These are phyloP conservation scores for Chamaecrista fasciculata DNA, from an alignment of 306 rosid genomes.

Conservation along the genomic window DNA sequence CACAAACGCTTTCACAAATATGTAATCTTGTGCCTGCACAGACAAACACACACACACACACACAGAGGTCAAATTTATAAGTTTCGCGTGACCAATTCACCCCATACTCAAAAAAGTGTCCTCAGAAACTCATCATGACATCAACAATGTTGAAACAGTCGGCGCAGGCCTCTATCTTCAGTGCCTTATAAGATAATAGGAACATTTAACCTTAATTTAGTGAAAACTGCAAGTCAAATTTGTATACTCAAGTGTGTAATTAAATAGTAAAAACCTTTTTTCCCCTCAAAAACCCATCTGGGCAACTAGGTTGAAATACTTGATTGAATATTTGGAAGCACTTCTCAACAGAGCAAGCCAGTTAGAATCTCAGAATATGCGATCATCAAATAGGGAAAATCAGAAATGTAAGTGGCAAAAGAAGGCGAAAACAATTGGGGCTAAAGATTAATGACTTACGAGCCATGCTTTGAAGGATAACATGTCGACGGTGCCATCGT, in stretches of 20 bases:
- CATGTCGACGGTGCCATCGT: slow-evolving; percentile 57
- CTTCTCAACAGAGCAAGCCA: not conserved
- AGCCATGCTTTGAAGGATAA: slow-evolving; percentile 78
- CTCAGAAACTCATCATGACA: not conserved
- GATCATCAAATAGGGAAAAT: not conserved
- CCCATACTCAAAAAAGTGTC: not conserved
- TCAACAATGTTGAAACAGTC: not conserved
- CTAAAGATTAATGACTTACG: slow-evolving; percentile 31
- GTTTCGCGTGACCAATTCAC: not conserved
- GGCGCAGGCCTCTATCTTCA: not conserved
- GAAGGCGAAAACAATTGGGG: not conserved
- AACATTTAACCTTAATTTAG: not conserved
- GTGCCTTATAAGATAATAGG: not conserved
- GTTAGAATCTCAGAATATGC: not conserved
- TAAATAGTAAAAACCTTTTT: not conserved
- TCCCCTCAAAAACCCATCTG: not conserved
- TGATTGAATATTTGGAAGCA: not conserved
- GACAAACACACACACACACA: not conserved
- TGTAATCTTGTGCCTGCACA: slow-evolving; percentile 74
- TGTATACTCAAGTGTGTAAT: not conserved
- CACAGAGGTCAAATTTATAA: not conserved
- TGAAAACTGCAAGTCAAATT: slow-evolving; percentile 2
- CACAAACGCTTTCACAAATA: slow-evolving; percentile 67
- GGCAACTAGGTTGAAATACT: not conserved
- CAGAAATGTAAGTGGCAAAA: not conserved